Base-by-base conservation (phyloP, 2,329 filamentous ascomycete species). In the Pseudocercospora fijiensis region DNA sequence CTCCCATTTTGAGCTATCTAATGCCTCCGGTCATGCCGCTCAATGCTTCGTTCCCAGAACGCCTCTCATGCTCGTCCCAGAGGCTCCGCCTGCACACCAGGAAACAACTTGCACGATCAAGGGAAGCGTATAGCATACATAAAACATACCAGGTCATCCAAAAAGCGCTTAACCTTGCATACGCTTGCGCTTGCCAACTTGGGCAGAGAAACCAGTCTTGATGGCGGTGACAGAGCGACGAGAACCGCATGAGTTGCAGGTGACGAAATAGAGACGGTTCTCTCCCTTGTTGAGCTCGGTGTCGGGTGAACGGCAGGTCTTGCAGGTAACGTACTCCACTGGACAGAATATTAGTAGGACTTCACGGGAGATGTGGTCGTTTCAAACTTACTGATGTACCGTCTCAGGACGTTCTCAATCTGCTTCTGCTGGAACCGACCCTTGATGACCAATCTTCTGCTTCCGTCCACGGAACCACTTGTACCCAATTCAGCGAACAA, bases 171-270 rank as follows among this genome's bases (percentile, higher is more conserved):
- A 73, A 59, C 67, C 68, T 66, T 72, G 71, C 83, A 92, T 90
- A 87, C 96, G 96, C 85, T 88, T 95, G 86, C 95, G 90, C 90
- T 97, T 97, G 79, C 95, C 95, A 80, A 99, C 91, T 83, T 98
- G 95, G 80, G 95, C 95, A 76, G 93, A 96, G 92, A 99, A 99
- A 92, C 95, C 95, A 67, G 92, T 96, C 89, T 99, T 99, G 90
- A 99, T 99, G 72, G 95, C 93, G 65, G 92, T 92, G 78, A 98
- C 94, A 76, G 88, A 92, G 78, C 93, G 90, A 80, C 94, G 76
- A 53, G 80, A 82, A 61, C 81, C 82, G 72, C 83, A 84, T 57
- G 79, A 82, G 82, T 95, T 96, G 88, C 94, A 97, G 65, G 93
- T 97, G 77, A 99, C 92, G 84, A 98, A 99, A 84, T 96, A 97